Base-by-base conservation (phyloP, 257 asterid species). In the Primulina huaijiensis region DNA sequence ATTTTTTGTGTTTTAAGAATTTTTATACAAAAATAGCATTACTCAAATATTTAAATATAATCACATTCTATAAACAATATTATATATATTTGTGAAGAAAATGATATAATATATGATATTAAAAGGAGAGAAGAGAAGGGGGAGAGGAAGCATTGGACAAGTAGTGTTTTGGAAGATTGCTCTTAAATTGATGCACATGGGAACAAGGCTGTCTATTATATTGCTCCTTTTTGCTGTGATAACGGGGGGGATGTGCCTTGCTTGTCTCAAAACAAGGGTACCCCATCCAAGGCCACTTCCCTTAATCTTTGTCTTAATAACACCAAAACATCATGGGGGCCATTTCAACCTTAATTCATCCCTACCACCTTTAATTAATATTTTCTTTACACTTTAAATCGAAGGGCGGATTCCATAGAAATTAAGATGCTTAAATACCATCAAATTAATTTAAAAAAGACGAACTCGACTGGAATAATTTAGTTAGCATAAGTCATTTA, bases 171-270 rank as follows among this genome's bases (percentile, higher is more conserved):
- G 97, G 93, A 90, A 84, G 85, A 71, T 74, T 76, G 92, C 85
- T 66, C 87, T 83, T 90, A 72, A 90, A 86, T 85, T 69, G 73
- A 58, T 46, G 87, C 94, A 88, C 90, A 85, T 85, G 92, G 89
- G 87, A 85, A 87, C 90, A 89, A 85, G 78, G 85, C 68, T 81
- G 93, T 79, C 87, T 83, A 79, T 80, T 81, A 68, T 77, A 78
- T 79, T 74, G 76, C 88, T 60, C 82, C 84, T 64, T 79, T 79
- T 72, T 82, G 86, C 82, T 77, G 81, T 82, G 80, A 78, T 80
- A 73, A 82, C 74, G 77, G 86, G 86, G 86, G 83, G 85, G 84
- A 76, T 79, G 84, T 81, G 88, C 82, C 81, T 80, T 79, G 89
- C 73, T 84, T 86, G 88, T 86, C 92, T 92, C 89, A 80, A 90